Base-by-base conservation (phyloP, 2,329 filamentous ascomycete species). In the Fusarium nisikadoi region DNA sequence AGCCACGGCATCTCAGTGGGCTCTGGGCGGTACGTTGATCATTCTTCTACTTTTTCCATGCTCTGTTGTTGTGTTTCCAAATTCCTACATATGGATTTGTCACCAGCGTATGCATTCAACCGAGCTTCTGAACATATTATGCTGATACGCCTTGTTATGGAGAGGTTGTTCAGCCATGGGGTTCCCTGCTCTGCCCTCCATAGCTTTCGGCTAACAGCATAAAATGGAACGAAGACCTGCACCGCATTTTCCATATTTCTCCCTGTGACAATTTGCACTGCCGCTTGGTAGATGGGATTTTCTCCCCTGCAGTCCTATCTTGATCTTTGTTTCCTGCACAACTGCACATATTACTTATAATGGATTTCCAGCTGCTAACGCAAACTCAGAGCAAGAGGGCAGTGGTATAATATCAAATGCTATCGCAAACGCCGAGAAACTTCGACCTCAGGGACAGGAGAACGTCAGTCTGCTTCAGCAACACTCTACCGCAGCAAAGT, bases 331-430 rank as follows among this genome's bases (percentile, higher is more conserved):
- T 20, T 23, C 20, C 25, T 62, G 14, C 25, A 57, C 16, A 27
- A 62, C 29, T 29, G 31, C 35, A 35, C 53, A 33, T n/a, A 45
- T 50, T 20, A n/a, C 23, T 53, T 31, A 65, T 56, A 17, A 47
- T 20, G n/a, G 45, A n/a, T 7, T 47, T 36, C 41, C 60, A 17
- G 17, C 19, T 41, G 63, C 73, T 77, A 58, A 75, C 52, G 35
- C 20, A 42, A 33, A 31, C 46, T 12, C 20, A 78, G 78, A 73
- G 80, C 80, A 73, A 74, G 90, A 92, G 82, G 83, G 83, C 60
- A 81, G 83, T 16, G 94, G 95, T 61, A 97, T 98, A 79, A 98
- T 98, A 72, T 97, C 94, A 31, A 92, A 89, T 75, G 95, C 95
- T 50, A 98, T 97, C 78, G 94, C 95, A 68, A 97, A 94, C 79